These are phyloP conservation scores for Aspergillus intermedius DNA, from an alignment of 2,329 filamentous ascomycete species.

Conservation along the genomic window DNA sequence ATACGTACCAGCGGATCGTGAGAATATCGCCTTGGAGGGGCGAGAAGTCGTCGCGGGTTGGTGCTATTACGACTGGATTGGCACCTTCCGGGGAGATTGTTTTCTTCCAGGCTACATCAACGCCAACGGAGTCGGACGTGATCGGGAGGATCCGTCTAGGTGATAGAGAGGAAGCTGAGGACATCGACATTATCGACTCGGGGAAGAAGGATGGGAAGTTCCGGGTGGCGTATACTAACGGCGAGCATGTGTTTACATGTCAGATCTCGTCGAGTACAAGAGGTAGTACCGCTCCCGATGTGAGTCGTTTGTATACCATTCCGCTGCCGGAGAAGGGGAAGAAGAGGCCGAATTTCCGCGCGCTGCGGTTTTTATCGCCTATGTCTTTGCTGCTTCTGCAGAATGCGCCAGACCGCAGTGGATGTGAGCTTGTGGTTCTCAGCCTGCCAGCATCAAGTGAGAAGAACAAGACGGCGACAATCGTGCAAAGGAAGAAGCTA, in stretches of 20 bases:
- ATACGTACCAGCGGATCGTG: slow-evolving; percentile 55
- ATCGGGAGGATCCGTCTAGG: slow-evolving; percentile 48
- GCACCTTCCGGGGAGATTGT: slow-evolving; percentile 71
- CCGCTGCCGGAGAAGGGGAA: slow-evolving; percentile 32
- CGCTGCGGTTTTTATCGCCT: slow-evolving; percentile 51
- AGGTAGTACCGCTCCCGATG: slow-evolving; percentile 33
- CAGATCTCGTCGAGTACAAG: slow-evolving; percentile 49
- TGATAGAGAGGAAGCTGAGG: slow-evolving; percentile 47
- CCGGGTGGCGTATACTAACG: slow-evolving; percentile 71
- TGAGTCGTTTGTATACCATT: slow-evolving; percentile 34
- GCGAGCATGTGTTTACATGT: slow-evolving; percentile 65
- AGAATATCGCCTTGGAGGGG: slow-evolving; percentile 51
- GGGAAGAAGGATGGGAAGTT: slow-evolving; percentile 42
- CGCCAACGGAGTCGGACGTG: slow-evolving; percentile 47
- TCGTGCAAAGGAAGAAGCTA: slow-evolving; percentile 52
- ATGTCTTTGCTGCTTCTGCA: slow-evolving; percentile 49
- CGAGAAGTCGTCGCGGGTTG: slow-evolving; percentile 56
- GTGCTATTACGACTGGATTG: slow-evolving; percentile 71
- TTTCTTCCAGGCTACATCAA: slow-evolving; percentile 63
- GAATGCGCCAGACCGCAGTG: slow-evolving; percentile 49
- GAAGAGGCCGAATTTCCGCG: slow-evolving; percentile 48
- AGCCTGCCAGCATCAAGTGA: slow-evolving; percentile 17
- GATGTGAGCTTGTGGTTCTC: slow-evolving; percentile 51
- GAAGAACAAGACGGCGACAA: slow-evolving; percentile 31
- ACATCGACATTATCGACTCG: slow-evolving; percentile 36